These are phyloP conservation scores for Rhodosorus marinus DNA, from an alignment of 23 red algal species.

Conservation along the genomic window DNA sequence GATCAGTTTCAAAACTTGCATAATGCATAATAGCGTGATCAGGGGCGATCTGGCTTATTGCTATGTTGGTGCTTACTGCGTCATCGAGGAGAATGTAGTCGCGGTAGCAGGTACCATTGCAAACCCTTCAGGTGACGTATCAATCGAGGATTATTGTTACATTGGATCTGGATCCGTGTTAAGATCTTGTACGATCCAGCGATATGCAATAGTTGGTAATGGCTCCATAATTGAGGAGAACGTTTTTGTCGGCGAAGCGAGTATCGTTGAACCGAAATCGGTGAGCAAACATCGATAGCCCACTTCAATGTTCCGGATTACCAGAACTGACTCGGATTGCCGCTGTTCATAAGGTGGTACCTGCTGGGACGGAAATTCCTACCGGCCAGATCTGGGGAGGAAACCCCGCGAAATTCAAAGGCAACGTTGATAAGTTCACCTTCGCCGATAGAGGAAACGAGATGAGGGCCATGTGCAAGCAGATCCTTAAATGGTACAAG, in stretches of 20 bases:
- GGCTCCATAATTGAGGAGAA: neutral
- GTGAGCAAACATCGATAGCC: too few relatives aligned
- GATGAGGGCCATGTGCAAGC: neutral
- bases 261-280: neutral
- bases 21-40: slow-evolving; percentile 61
- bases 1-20: slow-evolving; percentile 36
- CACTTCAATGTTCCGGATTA: too few relatives aligned
- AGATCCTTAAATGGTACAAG: neutral
- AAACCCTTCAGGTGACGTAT: neutral
- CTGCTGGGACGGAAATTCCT: neutral
- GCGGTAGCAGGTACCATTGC: neutral
- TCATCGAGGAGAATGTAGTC: neutral
- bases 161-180: neutral
- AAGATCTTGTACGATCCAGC: neutral
- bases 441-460: neutral
- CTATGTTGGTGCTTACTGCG: slow-evolving; percentile 8
- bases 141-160: neutral
- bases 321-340: too few relatives aligned
- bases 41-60: slow-evolving; percentile 65
- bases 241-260: neutral
- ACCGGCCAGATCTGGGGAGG: neutral
- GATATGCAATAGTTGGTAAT: neutral
- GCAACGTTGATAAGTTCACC: neutral
- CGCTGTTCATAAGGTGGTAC: too few relatives aligned
- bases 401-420: neutral